phyloP scores from a whole-genome alignment of 2,329 filamentous ascomycete species.

The Arthroderma sp. region DNA sequence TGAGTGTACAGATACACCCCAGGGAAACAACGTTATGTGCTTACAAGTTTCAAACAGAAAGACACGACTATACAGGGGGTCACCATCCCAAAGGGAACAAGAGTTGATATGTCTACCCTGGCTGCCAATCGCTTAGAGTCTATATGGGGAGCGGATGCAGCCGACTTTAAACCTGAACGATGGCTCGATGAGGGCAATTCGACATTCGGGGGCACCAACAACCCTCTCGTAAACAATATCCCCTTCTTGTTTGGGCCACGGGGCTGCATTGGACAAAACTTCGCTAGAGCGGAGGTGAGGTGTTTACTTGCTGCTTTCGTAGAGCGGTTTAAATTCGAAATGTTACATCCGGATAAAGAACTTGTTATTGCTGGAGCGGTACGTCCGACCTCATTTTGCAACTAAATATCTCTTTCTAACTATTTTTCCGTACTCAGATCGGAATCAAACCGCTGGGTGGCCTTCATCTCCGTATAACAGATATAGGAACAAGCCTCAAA shows the following conservation, averaged over 20 bases:
- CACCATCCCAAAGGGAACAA: slow-evolving; percentile 56
- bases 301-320: slow-evolving; percentile 31
- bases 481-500: neutral
- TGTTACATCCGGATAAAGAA: slow-evolving; percentile 24
- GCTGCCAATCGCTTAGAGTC: slow-evolving; percentile 57
- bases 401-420: neutral
- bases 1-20: neutral
- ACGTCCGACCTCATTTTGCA: slow-evolving; percentile 9
- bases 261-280: slow-evolving; percentile 32
- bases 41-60: neutral
- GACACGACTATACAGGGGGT: slow-evolving; percentile 49
- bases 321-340: slow-evolving; percentile 20
- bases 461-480: neutral
- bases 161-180: slow-evolving; percentile 62
- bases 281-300: slow-evolving; percentile 32
- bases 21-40: neutral
- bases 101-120: slow-evolving; percentile 53
- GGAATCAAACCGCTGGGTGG: neutral
- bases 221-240: slow-evolving; percentile 29
- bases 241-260: slow-evolving; percentile 31
- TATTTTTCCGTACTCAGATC: neutral
- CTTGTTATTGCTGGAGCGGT: slow-evolving; percentile 28
- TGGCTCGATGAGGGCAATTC: slow-evolving; percentile 50
- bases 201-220: slow-evolving; percentile 41
- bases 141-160: slow-evolving; percentile 65